Percentiles rank a stretch among this genome's conserved stretches.
These are phyloP conservation scores for Debaryomyces maramus DNA, from an alignment of 805 yeast genomes.

Conservation along the genomic window DNA sequence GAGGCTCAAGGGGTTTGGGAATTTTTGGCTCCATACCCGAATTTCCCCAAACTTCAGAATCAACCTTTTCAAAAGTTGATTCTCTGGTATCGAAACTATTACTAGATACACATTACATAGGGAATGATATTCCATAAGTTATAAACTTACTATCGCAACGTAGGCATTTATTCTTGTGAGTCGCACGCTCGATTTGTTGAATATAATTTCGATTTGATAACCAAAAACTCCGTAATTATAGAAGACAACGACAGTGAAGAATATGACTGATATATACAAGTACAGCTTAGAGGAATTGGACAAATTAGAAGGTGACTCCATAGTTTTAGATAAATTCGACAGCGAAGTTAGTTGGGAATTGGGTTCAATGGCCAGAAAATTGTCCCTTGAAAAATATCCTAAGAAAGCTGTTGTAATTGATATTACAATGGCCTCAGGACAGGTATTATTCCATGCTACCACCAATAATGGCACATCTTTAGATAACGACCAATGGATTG, in stretches of 20 bases:
- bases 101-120: too few species aligned
- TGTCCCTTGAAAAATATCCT: constrained; percentile 27
- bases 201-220: too few species aligned
- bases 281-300: constrained; percentile 18
- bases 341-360: constrained; percentile 46
- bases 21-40: too few species aligned
- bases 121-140: too few species aligned
- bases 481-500: constrained; percentile 59
- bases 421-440: constrained; percentile 46
- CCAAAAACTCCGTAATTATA: constrained; percentile 14
- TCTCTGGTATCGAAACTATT: too few species aligned
- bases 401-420: constrained; percentile 47
- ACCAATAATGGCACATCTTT: constrained; percentile 36
- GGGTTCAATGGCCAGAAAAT: constrained; percentile 41
- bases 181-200: neutral
- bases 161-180: too few species aligned
- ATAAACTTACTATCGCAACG: too few species aligned
- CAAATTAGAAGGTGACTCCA: constrained; percentile 21
- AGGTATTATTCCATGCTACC: constrained; percentile 46
- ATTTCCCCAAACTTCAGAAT: too few species aligned
- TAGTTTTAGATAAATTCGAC: constrained; percentile 26
- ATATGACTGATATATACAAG: constrained; percentile 12
- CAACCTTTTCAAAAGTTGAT: too few species aligned
- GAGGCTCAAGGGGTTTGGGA: too few species aligned
- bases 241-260: constrained; percentile 22